Evolutionary conservation across 805 yeast species (phyloP), one percentile per base, ranked within the genome.

Genomic region (Groenewaldozyma salmanticensis): DNA sequence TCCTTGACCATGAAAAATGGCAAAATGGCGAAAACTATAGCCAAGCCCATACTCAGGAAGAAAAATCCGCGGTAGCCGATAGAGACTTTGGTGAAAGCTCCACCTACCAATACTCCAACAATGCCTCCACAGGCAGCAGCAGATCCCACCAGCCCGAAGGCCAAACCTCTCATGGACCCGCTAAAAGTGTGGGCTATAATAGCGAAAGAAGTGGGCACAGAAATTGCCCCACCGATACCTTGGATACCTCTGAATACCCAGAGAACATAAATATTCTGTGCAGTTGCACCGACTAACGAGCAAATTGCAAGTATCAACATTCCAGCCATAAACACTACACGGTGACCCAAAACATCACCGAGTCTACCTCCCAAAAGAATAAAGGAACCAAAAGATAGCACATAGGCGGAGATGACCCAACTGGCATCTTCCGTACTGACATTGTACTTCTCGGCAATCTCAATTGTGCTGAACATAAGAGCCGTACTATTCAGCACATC

Each of bases 401-500:
- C 64, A 51, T 69, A 70, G 0, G 67, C 64, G 1, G 72, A 61
- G 4, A 70, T 42, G 0, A 63, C 63, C 75, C 75, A 70, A 4
- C 46, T 39, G 21, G 46, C 45, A 24, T 38, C 36, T 11, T 38
- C 48, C 37, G 21, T 44, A 43, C 37, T 17, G n/a, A 50, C 40
- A 27, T 42, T 34, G 35, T 50, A 53, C 37, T 42, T 51, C 11
- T 31, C 33, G 4, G 49, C 45, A 32, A 53, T 48, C 19, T 43
- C 46, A 7, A 39, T 45, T 5, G 44, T 44, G 16, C 46, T 41
- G 15, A 52, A 47, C 16, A 52, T 48, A 38, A 52, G 42, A 4
- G 53, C 54, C 19, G 56, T 49, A 21, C 52, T 44, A 40, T 52
- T 52, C n/a, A 52, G 31, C 17, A 50, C 42, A 34, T 53, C 58